Conservation (phyloP, 116 monocot species). For the Thalassia testudinum region DNA sequence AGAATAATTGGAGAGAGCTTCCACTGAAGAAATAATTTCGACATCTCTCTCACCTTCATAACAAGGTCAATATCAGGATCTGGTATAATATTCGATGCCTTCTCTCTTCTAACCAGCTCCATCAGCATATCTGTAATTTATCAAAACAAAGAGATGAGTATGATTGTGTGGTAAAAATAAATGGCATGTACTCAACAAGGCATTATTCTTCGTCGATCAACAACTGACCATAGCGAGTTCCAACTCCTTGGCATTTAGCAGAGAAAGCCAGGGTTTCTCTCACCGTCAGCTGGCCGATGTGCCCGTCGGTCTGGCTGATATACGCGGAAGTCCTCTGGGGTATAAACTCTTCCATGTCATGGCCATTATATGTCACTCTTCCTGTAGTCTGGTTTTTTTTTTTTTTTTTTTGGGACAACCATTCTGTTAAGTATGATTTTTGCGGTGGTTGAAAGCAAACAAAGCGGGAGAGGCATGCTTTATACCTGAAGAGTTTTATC, state of each 20-base stretch:
- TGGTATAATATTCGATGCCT: slow-evolving; percentile 39
- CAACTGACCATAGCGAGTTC: slow-evolving; percentile 20
- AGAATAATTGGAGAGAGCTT: too few species aligned
- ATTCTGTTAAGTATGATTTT: too few species aligned
- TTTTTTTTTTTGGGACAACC: neutral
- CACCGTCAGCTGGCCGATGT: slow-evolving; percentile 42
- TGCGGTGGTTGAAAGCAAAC: too few species aligned
- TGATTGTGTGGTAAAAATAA: too few species aligned
- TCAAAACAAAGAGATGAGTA: too few species aligned
- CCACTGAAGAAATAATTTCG: too few species aligned
- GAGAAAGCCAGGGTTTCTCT: slow-evolving; percentile 31
- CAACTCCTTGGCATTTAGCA: slow-evolving; percentile 24
- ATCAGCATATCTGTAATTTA: slow-evolving; percentile 32
- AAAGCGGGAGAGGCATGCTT: neutral
- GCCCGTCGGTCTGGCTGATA: slow-evolving; percentile 32
- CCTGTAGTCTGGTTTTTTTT: slow-evolving; percentile 22
- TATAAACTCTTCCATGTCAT: slow-evolving; percentile 39
- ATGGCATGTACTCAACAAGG: too few species aligned
- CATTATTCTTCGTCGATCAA: too few species aligned
- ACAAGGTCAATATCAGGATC: slow-evolving; percentile 46
- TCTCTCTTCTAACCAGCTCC: slow-evolving; percentile 50
- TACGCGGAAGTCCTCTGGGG: slow-evolving; percentile 39
- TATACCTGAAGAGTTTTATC: slow-evolving; percentile 16
- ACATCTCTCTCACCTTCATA: slow-evolving; percentile 46
- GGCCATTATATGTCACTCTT: slow-evolving; percentile 40